Conservation (phyloP, 2,329 filamentous ascomycete genomes). For the Pseudocercospora pini-densiflorae region DNA sequence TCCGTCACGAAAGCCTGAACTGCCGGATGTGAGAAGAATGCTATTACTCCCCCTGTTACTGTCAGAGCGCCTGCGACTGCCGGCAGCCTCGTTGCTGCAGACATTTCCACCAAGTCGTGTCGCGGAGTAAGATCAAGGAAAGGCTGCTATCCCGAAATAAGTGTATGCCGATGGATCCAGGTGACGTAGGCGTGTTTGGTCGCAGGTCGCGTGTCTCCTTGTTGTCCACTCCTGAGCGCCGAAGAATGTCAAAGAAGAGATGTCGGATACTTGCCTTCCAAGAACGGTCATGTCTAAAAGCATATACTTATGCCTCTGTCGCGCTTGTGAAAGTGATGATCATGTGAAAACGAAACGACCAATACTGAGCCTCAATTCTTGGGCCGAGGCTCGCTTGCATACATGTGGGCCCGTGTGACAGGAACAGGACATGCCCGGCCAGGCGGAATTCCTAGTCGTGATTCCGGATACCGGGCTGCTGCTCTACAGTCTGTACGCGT, state of each 20-base stretch:
- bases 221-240: not conserved
- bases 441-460: not conserved
- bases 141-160: not conserved
- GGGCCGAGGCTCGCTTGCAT: not conserved
- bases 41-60: constrained; percentile 29
- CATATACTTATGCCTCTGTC: not conserved
- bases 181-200: constrained; percentile 1
- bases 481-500: constrained; percentile 7
- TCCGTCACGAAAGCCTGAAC: constrained; percentile 34
- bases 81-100: constrained; percentile 37
- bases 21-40: constrained; percentile 33
- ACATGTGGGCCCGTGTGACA: not conserved
- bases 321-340: not conserved
- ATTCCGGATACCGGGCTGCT: not conserved
- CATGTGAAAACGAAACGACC: not conserved
- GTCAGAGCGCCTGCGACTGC: constrained; percentile 36
- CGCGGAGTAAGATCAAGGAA: not conserved
- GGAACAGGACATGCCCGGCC: not conserved
- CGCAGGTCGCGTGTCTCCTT: not conserved
- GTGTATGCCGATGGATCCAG: not conserved
- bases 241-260: not conserved
- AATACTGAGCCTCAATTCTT: not conserved
- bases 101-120: constrained; percentile 33
- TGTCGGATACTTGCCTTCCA: not conserved
- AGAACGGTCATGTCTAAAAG: not conserved